Evolutionary conservation across 176 grass and related monocot species (phyloP).

Genomic region (Echinochloa phyllopogon): DNA sequence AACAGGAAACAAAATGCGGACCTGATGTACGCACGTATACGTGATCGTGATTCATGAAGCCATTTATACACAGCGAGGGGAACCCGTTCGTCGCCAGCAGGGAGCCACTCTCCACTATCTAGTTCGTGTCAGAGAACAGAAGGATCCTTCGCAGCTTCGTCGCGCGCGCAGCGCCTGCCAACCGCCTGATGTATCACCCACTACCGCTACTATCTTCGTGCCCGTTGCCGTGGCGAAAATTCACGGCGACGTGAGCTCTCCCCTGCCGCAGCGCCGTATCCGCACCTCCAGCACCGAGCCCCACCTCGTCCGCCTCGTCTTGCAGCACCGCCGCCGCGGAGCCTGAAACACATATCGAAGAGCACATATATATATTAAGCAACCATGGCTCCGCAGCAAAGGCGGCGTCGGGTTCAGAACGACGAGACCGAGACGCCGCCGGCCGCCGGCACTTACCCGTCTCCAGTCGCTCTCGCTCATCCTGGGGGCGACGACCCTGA

Average conservation of each 20-base stretch:
- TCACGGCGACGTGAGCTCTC: slow-evolving; percentile 65
- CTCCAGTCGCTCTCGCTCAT: slow-evolving; percentile 64
- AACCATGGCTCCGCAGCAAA: background rate
- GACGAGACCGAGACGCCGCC: background rate
- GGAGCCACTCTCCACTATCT: background rate
- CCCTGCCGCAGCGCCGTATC: slow-evolving; percentile 61
- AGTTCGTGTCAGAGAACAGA: background rate
- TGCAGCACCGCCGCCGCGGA: slow-evolving; percentile 79
- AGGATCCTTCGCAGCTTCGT: background rate
- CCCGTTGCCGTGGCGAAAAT: background rate
- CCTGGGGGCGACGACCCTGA: slow-evolving; percentile 70
- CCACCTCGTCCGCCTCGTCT: slow-evolving; percentile 51
- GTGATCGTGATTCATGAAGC: background rate
- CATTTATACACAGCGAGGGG: slow-evolving; percentile 31
- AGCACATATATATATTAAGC: background rate
- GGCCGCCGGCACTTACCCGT: slow-evolving; percentile 31
- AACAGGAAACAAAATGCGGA: background rate
- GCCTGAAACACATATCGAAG: slow-evolving; percentile 62
- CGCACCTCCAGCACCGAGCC: slow-evolving; percentile 61
- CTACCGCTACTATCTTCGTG: background rate
- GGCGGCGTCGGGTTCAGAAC: background rate
- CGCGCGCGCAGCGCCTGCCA: background rate
- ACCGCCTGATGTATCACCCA: background rate
- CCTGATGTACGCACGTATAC: background rate
- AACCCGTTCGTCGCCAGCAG: background rate